Evolutionary conservation across 306 rosid genomes (phyloP), one percentile per base, ranked within the genome.

Genomic region (Cotoneaster glaucophyllus): DNA sequence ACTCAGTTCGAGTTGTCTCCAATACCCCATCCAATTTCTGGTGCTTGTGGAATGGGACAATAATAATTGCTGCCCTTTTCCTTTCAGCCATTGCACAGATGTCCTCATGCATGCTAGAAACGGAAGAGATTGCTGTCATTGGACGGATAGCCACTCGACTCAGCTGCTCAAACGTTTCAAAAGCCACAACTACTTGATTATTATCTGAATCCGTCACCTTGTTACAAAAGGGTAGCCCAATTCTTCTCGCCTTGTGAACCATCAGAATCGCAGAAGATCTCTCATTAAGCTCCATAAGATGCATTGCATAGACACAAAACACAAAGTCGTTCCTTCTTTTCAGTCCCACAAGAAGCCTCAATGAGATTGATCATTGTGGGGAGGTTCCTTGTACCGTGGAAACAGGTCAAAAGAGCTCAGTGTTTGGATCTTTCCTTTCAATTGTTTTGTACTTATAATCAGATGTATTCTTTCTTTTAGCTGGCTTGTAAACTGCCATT

Each of bases 301-400:
- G 97, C 95, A 94, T 70, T 61, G 95, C 92, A 44, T 94, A 94
- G 15, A 94, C 98, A 50, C n/a, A n/a, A n/a, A n/a, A n/a, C n/a
- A n/a, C 93, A 82, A 4, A 94, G 87, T 14, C 86, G 85, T 28
- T 83, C 87, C 12, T 56, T 82, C 81, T 81, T 91, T 70, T 85
- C 88, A 21, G 75, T 85, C 28, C 98, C 98, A 39, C 98, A 84
- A 34, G 96, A 87, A 64, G 89, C 91, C 79, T 94, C 97, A 1
- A 92, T 81, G 82, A 94, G 84, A 69, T 94, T 94, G 63, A 92
- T 83, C 85, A 85, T 61, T 1, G 97, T 77, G 21, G 98, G 92
- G 31, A 94, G 85, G 76, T 84, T 94, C 61, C 83, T 87, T 53
- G 84, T 61, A 37, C 89, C 63, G n/a, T 87, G 84, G 86, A 88